Conservation (phyloP, 2,329 filamentous ascomycete genomes). For the Tolypocladium album region DNA sequence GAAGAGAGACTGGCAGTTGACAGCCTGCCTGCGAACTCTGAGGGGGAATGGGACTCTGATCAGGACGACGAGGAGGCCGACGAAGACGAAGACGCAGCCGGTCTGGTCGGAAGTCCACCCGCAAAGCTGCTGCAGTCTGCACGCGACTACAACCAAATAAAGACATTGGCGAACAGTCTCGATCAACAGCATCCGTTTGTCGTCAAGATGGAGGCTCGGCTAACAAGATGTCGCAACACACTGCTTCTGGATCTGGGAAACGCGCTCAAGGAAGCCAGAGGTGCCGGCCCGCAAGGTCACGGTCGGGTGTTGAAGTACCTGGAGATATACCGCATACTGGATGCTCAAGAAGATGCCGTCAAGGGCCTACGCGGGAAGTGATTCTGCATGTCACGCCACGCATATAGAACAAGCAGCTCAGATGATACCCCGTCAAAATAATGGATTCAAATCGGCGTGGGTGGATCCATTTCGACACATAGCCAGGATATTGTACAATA, state of each 20-base stretch:
- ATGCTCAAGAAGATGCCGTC: conserved; percentile 41
- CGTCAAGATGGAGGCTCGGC: conserved; percentile 39
- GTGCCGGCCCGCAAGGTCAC: conserved; percentile 30
- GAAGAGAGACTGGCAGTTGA: conserved; percentile 53
- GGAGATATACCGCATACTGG: conserved; percentile 39
- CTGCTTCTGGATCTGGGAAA: conserved; percentile 44
- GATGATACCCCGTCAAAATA: conserved; percentile 18
- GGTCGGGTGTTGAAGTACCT: conserved; percentile 39
- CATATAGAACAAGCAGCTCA: not conserved
- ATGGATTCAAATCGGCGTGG: not conserved
- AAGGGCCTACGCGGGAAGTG: conserved; percentile 32
- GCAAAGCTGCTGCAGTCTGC: conserved; percentile 34
- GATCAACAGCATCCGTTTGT: conserved; percentile 39
- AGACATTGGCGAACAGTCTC: conserved; percentile 30
- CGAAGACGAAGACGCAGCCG: conserved; percentile 14
- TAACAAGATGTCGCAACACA: conserved; percentile 43
- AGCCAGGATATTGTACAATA: conserved; percentile 28
- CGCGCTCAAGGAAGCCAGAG: conserved; percentile 33
- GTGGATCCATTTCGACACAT: not conserved
- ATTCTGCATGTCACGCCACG: conserved; percentile 1
- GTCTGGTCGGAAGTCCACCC: conserved; percentile 34
- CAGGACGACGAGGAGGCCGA: conserved; percentile 30
- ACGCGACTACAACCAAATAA: conserved; percentile 31
- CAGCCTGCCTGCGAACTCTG: conserved; percentile 15
- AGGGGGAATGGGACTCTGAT: conserved; percentile 14